Conservation (phyloP, 108 stramenopile species). For the Fragilaria crotonensis region DNA sequence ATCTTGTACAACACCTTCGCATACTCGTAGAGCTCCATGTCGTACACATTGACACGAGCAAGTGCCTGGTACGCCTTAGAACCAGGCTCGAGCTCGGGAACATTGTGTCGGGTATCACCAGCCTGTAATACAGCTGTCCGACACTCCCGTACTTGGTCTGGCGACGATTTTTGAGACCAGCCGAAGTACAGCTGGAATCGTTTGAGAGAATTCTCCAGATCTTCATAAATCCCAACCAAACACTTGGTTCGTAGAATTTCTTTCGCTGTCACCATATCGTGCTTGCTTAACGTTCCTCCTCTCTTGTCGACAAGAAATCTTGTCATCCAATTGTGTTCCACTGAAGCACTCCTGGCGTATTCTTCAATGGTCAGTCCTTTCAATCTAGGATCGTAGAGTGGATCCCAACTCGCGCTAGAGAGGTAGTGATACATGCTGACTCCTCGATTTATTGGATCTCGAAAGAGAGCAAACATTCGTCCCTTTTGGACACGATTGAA, state of each 20-base stretch:
- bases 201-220: slow-evolving; percentile 31
- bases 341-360: background rate
- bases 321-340: slow-evolving; percentile 22
- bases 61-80: background rate
- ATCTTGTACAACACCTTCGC: too few relatives aligned
- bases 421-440: slow-evolving; percentile 1
- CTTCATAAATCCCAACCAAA: slow-evolving; percentile 29
- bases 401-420: background rate
- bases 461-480: slow-evolving; percentile 27
- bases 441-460: slow-evolving; percentile 32
- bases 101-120: too few relatives aligned
- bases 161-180: slow-evolving; percentile 10
- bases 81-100: too few relatives aligned
- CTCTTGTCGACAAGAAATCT: slow-evolving; percentile 27
- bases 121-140: too few relatives aligned
- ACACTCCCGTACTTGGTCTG: background rate
- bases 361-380: background rate
- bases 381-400: background rate
- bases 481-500: slow-evolving; percentile 2
- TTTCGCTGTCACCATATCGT: slow-evolving; percentile 31
- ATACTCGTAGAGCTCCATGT: slow-evolving; percentile 13
- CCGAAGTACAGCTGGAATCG: slow-evolving; percentile 34
- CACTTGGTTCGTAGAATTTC: slow-evolving; percentile 37
- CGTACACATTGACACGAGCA: slow-evolving; percentile 2
- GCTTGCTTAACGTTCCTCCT: slow-evolving; percentile 6